Conservation (phyloP, 2,329 filamentous ascomycete species). For the Aspergillus latus region DNA sequence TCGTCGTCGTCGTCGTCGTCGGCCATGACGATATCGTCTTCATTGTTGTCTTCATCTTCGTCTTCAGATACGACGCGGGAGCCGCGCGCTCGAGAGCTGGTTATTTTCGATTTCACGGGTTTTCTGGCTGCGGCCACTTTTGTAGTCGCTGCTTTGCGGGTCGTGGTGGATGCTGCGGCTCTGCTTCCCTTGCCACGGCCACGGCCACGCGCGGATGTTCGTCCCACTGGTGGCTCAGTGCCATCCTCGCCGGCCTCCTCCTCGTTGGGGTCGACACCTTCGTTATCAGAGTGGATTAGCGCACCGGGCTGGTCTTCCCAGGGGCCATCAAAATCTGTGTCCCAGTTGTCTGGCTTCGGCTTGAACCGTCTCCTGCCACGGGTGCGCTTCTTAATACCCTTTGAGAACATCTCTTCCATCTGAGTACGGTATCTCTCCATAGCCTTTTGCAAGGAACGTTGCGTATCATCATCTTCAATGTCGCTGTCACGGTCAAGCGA, state of each 20-base stretch:
- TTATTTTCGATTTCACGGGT: constrained; percentile 20
- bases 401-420: constrained; percentile 69
- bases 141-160: constrained; percentile 37
- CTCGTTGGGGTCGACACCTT: constrained; percentile 49
- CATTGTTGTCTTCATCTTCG: constrained; percentile 38
- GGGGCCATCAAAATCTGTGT: constrained; percentile 81
- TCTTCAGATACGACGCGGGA: constrained; percentile 38
- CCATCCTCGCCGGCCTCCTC: constrained; percentile 52
- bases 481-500: constrained; percentile 67
- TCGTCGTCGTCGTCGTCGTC: constrained; percentile 36
- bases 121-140: constrained; percentile 30
- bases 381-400: constrained; percentile 59
- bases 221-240: constrained; percentile 31
- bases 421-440: constrained; percentile 72
- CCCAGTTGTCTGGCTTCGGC: constrained; percentile 77
- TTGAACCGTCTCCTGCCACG: constrained; percentile 61
- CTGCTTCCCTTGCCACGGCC: constrained; percentile 48
- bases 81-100: constrained; percentile 24
- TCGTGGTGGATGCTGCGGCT: constrained; percentile 40
- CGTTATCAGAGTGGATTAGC: constrained; percentile 53
- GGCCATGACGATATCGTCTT: constrained; percentile 42
- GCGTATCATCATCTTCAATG: constrained; percentile 61
- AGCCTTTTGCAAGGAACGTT: constrained; percentile 68
- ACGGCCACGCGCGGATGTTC: constrained; percentile 48
- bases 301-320: constrained; percentile 81